These are phyloP conservation scores for Didymella sp. DNA, from an alignment of 2,329 filamentous ascomycete genomes.

Conservation along the genomic window DNA sequence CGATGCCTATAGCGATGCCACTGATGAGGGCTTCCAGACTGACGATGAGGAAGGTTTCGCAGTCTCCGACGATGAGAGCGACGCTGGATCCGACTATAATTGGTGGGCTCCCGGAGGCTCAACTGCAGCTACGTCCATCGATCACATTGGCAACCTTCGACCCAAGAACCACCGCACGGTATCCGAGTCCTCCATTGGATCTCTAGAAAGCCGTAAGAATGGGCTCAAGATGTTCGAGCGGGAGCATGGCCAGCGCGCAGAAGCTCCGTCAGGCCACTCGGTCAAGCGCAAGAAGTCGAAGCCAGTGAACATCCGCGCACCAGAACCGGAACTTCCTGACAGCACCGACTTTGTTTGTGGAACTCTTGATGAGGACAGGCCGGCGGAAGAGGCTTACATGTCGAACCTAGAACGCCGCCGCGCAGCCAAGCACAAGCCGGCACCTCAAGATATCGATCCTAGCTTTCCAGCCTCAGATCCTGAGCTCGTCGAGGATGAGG, in stretches of 20 bases:
- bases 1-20: slow-evolving; percentile 46
- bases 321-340: slow-evolving; percentile 85
- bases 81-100: slow-evolving; percentile 67
- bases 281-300: slow-evolving; percentile 56
- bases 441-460: slow-evolving; percentile 91
- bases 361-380: slow-evolving; percentile 92
- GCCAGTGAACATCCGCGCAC: slow-evolving; percentile 65
- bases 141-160: slow-evolving; percentile 57
- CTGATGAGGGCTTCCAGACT: slow-evolving; percentile 77
- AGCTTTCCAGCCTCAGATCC: slow-evolving; percentile 95
- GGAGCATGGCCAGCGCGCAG: slow-evolving; percentile 24
- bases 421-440: slow-evolving; percentile 77
- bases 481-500: slow-evolving; percentile 81
- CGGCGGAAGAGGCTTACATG: slow-evolving; percentile 91
- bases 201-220: slow-evolving; percentile 50
- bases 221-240: slow-evolving; percentile 39
- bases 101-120: slow-evolving; percentile 66
- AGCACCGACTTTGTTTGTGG: slow-evolving; percentile 99
- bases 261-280: slow-evolving; percentile 8
- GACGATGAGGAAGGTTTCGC: slow-evolving; percentile 78
- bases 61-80: slow-evolving; percentile 71
- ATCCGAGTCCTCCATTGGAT: slow-evolving; percentile 64
- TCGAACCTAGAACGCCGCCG: slow-evolving; percentile 82
- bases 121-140: slow-evolving; percentile 61
- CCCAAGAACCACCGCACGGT: slow-evolving; percentile 55